Evolutionary conservation across 805 yeast genomes (phyloP), one percentile per base, ranked within the genome.

Genomic region (Lipomyces kockii): DNA sequence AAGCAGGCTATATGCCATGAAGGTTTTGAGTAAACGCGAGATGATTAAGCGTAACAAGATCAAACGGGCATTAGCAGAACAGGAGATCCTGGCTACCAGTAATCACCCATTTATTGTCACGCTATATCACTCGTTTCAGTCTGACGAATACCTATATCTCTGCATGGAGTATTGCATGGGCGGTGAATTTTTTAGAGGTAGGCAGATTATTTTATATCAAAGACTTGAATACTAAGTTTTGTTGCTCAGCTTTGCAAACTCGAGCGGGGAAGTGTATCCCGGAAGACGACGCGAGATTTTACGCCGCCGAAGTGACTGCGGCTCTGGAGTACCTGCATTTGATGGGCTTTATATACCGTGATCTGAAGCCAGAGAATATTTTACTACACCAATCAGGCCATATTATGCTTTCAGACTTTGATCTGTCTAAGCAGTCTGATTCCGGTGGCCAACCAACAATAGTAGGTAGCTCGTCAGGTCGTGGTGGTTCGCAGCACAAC

Each of bases 91-190:
- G 66, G 97, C 98, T 2, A 91, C 98, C 1, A 89, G 94, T 46
- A 92, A 93, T 76, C 98, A 96, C 78, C 99, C 99, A 0, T 95
- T 96, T 76, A 96, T 95, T 72, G 98, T 95, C 37, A 92, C 99
- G 0, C 82, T 95, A 32, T 94, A 95, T 76, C 99, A 95, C 78
- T 92, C 97, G 0, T 95, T 95, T 81, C 99, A 95, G 79, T 89
- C 97, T 3, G 95, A 91, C 67, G 98, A 93, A 74, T 87, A 90
- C 75, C 79, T 95, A 11, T 95, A 92, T 74, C 84, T 95, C 53
- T 95, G 99, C 79, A 94, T 96, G 97, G 99, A 95, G 77, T 95
- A 94, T 75, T 95, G 99, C 76, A 92, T 95, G 92, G 99, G 99
- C 37, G 99, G 99, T 58, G 99, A 96, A 79, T 95, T 95, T 75